Evolutionary conservation across 2,329 filamentous ascomycete genomes (phyloP).

Genomic region (Hymenoscyphus salicellus): DNA sequence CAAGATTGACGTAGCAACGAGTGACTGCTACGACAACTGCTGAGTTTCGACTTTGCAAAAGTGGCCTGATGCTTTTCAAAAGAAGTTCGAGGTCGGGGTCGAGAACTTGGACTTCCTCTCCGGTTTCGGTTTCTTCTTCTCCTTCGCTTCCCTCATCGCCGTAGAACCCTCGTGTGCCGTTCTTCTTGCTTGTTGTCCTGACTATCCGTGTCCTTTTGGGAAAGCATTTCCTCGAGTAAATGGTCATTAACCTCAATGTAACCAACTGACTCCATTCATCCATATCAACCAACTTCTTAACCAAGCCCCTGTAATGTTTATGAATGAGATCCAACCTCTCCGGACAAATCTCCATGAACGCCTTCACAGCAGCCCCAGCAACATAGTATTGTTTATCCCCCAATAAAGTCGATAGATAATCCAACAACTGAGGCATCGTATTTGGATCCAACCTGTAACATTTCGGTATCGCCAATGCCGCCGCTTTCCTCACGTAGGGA

Average conservation of each 20-base stretch:
- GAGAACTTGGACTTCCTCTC: conserved; percentile 55
- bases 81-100: conserved; percentile 82
- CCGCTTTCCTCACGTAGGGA: conserved; percentile 86
- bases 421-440: conserved; percentile 79
- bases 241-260: conserved; percentile 74
- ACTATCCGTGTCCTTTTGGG: conserved; percentile 62
- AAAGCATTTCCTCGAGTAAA: conserved; percentile 85
- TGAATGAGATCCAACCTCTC: conserved; percentile 86
- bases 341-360: conserved; percentile 86
- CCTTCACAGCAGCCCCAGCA: conserved; percentile 85
- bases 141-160: conserved; percentile 54
- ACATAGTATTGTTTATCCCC: conserved; percentile 95
- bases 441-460: conserved; percentile 88
- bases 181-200: conserved; percentile 47
- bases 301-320: conserved; percentile 78
- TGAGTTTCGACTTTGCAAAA: conserved; percentile 89
- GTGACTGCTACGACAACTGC: conserved; percentile 87
- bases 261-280: conserved; percentile 96
- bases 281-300: conserved; percentile 95
- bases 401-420: conserved; percentile 73
- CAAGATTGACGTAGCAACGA: conserved; percentile 80
- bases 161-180: conserved; percentile 72
- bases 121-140: conserved; percentile 43
- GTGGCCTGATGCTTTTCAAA: conserved; percentile 73
- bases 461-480: conserved; percentile 90